phyloP scores from a whole-genome alignment of 2,329 filamentous ascomycete species.

The Geosmithia putterillii region DNA sequence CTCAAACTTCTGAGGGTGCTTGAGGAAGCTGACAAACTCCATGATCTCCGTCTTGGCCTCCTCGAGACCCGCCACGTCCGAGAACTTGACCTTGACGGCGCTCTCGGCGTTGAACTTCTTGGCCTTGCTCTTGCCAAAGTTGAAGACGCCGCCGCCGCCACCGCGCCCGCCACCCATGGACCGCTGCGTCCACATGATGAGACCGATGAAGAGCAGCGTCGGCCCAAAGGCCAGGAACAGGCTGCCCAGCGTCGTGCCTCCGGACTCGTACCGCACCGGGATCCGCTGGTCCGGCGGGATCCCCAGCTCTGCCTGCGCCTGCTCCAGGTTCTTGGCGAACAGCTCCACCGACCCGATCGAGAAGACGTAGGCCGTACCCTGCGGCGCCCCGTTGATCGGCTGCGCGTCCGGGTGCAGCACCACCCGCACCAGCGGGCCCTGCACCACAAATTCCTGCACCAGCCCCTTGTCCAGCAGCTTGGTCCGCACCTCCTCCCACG shows the following conservation, averaged over 20 bases:
- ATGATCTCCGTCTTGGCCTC: constrained; percentile 98
- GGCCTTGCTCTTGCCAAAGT: constrained; percentile 88
- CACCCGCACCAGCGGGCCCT: constrained; percentile 61
- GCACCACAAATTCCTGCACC: constrained; percentile 81
- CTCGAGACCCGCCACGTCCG: constrained; percentile 94
- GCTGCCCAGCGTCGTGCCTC: constrained; percentile 63
- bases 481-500: constrained; percentile 91
- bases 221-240: constrained; percentile 72
- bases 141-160: constrained; percentile 68
- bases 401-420: constrained; percentile 62
- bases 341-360: constrained; percentile 88
- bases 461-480: constrained; percentile 94
- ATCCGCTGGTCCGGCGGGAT: constrained; percentile 85
- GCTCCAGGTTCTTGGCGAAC: constrained; percentile 80
- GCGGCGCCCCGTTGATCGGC: not conserved
- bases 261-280: constrained; percentile 75
- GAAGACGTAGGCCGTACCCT: constrained; percentile 58
- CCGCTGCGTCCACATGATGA: constrained; percentile 67
- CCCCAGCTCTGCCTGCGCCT: constrained; percentile 74
- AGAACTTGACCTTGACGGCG: constrained; percentile 91
- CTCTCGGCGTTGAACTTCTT: constrained; percentile 98
- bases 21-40: constrained; percentile 97
- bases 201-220: constrained; percentile 73
- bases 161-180: constrained; percentile 57
- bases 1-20: constrained; percentile 86